Conservation (phyloP, 441 rosid species). For the Brassica balearica region DNA sequence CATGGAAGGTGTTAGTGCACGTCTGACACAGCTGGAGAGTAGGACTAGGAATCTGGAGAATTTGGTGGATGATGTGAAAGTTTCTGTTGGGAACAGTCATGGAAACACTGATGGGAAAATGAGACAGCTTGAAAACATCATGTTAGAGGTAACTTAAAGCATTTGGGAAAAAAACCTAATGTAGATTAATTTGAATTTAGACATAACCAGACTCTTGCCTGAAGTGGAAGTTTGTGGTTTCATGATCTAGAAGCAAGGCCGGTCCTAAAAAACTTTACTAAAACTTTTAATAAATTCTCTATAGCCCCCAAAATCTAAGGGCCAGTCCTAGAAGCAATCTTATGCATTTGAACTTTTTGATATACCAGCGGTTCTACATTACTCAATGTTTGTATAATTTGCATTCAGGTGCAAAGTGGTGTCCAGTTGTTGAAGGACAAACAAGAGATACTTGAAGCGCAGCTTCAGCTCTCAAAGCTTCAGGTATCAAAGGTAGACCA, state of each 20-base stretch:
- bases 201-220: background rate
- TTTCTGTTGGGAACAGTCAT: conserved; percentile 73
- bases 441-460: conserved; percentile 74
- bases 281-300: too few species aligned
- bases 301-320: too few species aligned
- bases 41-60: conserved; percentile 71
- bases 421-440: conserved; percentile 75
- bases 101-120: conserved; percentile 82
- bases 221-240: background rate
- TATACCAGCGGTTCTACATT: conserved; percentile 15
- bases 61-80: conserved; percentile 83
- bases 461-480: conserved; percentile 67
- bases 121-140: conserved; percentile 81
- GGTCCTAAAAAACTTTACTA: too few species aligned
- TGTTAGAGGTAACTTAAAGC: conserved; percentile 67
- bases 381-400: conserved; percentile 19
- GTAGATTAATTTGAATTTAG: background rate
- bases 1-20: conserved; percentile 77
- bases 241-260: background rate
- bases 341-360: background rate
- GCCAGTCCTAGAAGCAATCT: too few species aligned
- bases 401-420: conserved; percentile 77
- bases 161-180: background rate
- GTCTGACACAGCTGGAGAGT: conserved; percentile 84
- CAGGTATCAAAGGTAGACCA: conserved; percentile 61